Conservation (phyloP, 768 basidiomycete genomes). For the Ramaria sp. region DNA sequence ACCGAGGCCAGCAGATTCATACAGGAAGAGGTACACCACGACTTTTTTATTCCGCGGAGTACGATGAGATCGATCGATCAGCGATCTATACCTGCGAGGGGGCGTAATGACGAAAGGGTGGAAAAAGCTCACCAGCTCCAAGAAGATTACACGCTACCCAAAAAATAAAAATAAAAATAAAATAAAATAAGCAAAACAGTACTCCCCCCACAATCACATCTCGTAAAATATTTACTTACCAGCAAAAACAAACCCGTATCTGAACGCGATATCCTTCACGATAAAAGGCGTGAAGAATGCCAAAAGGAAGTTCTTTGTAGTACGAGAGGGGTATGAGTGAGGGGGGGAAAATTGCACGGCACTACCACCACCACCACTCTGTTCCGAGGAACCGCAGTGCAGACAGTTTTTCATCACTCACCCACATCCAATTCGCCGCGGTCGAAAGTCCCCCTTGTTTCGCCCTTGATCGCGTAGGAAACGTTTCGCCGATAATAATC, state of each 20-base stretch:
- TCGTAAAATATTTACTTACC: slow-evolving; percentile 27
- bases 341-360: too few relatives aligned
- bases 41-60: slow-evolving; percentile 38
- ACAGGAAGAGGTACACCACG: slow-evolving; percentile 64
- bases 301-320: slow-evolving; percentile 43
- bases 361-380: too few relatives aligned
- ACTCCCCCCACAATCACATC: background rate
- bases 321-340: too few relatives aligned
- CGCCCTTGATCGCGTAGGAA: slow-evolving; percentile 59
- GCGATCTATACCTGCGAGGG: slow-evolving; percentile 14
- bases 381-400: too few relatives aligned
- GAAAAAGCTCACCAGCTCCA: slow-evolving; percentile 5
- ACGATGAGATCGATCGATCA: too few relatives aligned
- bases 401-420: too few relatives aligned
- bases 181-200: too few relatives aligned
- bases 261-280: slow-evolving; percentile 38
- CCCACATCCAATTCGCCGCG: slow-evolving; percentile 50
- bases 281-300: slow-evolving; percentile 79
- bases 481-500: slow-evolving; percentile 72
- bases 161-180: background rate
- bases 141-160: slow-evolving; percentile 45
- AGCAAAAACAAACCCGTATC: slow-evolving; percentile 65
- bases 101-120: background rate
- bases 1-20: slow-evolving; percentile 57
- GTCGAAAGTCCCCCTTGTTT: slow-evolving; percentile 62